Evolutionary conservation across 108 stramenopile genomes (phyloP).

Genomic region (Cyclotella atomus): DNA sequence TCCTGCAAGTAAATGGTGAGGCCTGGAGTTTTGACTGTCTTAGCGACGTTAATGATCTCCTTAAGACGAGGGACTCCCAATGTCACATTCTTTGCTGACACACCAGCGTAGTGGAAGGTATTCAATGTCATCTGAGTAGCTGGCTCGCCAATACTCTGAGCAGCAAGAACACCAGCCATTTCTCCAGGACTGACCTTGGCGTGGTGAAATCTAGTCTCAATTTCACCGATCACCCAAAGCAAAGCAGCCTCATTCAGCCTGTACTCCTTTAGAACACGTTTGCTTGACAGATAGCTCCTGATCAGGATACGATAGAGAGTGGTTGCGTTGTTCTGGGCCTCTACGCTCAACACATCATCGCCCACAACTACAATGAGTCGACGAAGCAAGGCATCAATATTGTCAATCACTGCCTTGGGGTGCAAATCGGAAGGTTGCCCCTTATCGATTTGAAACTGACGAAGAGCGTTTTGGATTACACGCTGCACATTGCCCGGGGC

Average conservation of each 20-base stretch:
- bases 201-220: slow-evolving; percentile 89
- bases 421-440: slow-evolving; percentile 86
- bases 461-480: slow-evolving; percentile 90
- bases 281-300: slow-evolving; percentile 84
- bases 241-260: slow-evolving; percentile 91
- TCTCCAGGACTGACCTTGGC: slow-evolving; percentile 96
- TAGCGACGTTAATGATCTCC: slow-evolving; percentile 98
- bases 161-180: slow-evolving; percentile 98
- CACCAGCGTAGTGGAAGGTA: slow-evolving; percentile 99
- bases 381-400: slow-evolving; percentile 77
- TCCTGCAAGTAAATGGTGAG: slow-evolving; percentile 89
- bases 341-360: slow-evolving; percentile 85
- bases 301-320: slow-evolving; percentile 92
- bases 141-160: slow-evolving; percentile 98
- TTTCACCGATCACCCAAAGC: slow-evolving; percentile 90
- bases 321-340: slow-evolving; percentile 96
- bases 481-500: slow-evolving; percentile 94
- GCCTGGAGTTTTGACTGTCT: slow-evolving; percentile 96
- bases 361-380: slow-evolving; percentile 93
- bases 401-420: slow-evolving; percentile 83
- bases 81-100: slow-evolving; percentile 99
- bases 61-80: slow-evolving; percentile 98
- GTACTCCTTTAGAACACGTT: slow-evolving; percentile 89
- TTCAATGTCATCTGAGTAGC: slow-evolving; percentile 99
- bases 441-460: slow-evolving; percentile 91